Evolutionary conservation across 2,329 filamentous ascomycete genomes (phyloP).

Genomic region (Helotiales sp.): DNA sequence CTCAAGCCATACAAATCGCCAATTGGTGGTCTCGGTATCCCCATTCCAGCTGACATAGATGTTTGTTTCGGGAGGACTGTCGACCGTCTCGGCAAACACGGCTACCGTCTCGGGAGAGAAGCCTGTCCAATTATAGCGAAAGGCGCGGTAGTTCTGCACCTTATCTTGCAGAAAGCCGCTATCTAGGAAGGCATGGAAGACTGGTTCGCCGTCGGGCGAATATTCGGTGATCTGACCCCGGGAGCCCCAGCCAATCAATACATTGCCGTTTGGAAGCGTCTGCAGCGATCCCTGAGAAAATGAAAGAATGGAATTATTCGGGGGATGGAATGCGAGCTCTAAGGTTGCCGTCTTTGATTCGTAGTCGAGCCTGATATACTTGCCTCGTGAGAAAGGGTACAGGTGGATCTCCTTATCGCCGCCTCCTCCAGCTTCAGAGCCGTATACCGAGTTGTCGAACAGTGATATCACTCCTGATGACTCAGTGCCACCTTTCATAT

Average conservation of each 20-base stretch:
- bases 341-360: conserved; percentile 20
- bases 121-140: conserved; percentile 41
- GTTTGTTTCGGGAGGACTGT: conserved; percentile 34
- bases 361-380: conserved; percentile 25
- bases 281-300: conserved; percentile 28
- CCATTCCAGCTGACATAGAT: conserved; percentile 57
- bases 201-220: conserved; percentile 34
- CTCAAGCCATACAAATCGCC: too few relatives aligned
- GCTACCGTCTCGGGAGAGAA: conserved; percentile 38
- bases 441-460: conserved; percentile 30
- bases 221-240: conserved; percentile 27
- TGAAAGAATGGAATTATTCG: conserved; percentile 23
- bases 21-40: conserved; percentile 45
- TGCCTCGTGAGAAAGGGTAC: conserved; percentile 24
- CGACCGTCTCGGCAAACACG: conserved; percentile 37
- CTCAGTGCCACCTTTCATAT: conserved; percentile 16
- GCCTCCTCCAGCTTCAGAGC: too few relatives aligned
- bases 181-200: conserved; percentile 42
- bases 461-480: conserved; percentile 24
- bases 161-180: conserved; percentile 27
- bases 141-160: conserved; percentile 41
- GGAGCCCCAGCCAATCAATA: conserved; percentile 28
- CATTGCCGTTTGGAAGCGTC: conserved; percentile 27
- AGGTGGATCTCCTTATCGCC: conserved; percentile 14
- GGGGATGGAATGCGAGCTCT: conserved; percentile 21